phyloP scores from a whole-genome alignment of 768 basidiomycete genomes.

The Scleroderma citrinum region DNA sequence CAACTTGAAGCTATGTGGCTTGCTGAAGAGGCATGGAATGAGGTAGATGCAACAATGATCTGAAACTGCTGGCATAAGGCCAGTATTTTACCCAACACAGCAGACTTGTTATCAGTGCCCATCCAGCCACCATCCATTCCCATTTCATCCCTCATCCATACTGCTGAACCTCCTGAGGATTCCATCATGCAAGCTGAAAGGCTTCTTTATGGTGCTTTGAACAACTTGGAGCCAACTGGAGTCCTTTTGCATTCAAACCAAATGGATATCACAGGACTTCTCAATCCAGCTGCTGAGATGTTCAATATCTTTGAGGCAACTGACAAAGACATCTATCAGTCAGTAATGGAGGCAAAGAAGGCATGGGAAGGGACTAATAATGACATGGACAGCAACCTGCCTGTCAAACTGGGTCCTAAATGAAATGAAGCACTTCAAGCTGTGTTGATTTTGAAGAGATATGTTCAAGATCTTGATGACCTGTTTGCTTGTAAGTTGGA shows the following conservation, averaged over 20 bases:
- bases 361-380: not conserved
- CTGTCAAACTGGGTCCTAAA: not conserved
- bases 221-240: not conserved
- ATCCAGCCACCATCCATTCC: not conserved
- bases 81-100: no score
- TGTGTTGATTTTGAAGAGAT: slow-evolving; percentile 8
- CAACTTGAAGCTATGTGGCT: no score
- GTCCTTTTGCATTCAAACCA: not conserved
- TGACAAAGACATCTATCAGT: not conserved
- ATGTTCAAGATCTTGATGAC: slow-evolving; percentile 15
- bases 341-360: not conserved
- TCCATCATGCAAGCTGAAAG: not conserved
- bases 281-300: not conserved
- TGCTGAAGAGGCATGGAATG: no score
- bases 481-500: slow-evolving; percentile 20
- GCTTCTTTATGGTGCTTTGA: not conserved
- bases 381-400: no score
- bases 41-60: no score
- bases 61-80: no score
- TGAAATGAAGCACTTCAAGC: not conserved
- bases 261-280: not conserved
- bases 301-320: not conserved
- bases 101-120: no score
- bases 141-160: not conserved
- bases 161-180: not conserved